Evolutionary conservation across 768 basidiomycete species (phyloP), one percentile per base, ranked within the genome.

Genomic region (Russula olivacea): DNA sequence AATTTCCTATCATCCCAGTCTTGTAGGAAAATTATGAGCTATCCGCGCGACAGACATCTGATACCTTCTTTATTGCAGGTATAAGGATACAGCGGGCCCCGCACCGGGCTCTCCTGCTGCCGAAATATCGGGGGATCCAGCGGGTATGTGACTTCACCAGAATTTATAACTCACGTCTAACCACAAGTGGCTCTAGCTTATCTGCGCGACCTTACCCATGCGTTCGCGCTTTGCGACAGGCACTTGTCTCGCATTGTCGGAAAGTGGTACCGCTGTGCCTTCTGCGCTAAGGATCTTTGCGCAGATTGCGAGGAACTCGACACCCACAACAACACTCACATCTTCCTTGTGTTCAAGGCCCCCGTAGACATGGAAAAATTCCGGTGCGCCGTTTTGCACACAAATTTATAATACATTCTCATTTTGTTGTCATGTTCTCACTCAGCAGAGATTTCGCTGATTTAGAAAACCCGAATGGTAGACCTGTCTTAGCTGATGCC

Each of bases 341-440:
- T 92, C 48, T 98, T 94, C 73, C 78, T 95, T 38, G 89, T 90
- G 9, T 88, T 97, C 76, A 98, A 98, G 73, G 84, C 91, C 1
- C 76, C 79, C 47, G 91, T 90, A 64, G 84, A 93, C 69, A 88
- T 93, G 85, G 74, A 79, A n/a, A 76, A 76, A 34, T 85, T 93
- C 68, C 81, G 81, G 89, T 89, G 70, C 62, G 81, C 74, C 23
- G 47, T 57, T 40, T n/a, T 17, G 21, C 47, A 50, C 25, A 63
- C 3, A 28, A 2, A 3, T 23, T 23, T 14, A 32, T 25, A 52
- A 43, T 17, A 19, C 60, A 48, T 65, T 69, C 54, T 40, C 38
- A 11, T 68, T 51, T 40, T 9, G 41, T 40, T 49, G 19, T 28
- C 41, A 34, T 47, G 23, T 2, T 43, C 21, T 36, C 4, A 5